Base-by-base conservation (phyloP, 768 basidiomycete genomes). In the Macrolepiota fuliginosa region DNA sequence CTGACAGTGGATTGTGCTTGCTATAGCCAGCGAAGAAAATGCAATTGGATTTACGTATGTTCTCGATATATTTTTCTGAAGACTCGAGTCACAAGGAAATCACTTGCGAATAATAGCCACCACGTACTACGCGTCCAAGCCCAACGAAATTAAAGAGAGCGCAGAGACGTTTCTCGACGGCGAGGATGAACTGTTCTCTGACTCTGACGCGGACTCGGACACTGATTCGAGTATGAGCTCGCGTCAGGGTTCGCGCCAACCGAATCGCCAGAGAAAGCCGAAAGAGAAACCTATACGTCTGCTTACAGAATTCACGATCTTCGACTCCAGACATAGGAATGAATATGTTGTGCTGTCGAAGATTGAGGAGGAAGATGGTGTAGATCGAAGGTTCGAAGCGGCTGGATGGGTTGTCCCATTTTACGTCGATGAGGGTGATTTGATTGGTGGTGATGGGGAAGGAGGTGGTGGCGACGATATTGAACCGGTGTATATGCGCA, bases 251-350 rank as follows among this genome's bases (percentile, higher is more conserved):
- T 46, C 40, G 0, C 60, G 52, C 51, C 51, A 24, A 13, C n/a
- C 49, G 39, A 22, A 19, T 27, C 46, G 22, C 11, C 17, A 22
- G 11, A 17, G 9, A 17, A 61, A 54, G 51, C 40, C 39, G 47
- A 64, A 24, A 9, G 35, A 57, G 13, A 62, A 63, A 60, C 61
- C 63, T 4, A 59, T 66, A 24, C 63, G 90, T 2, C 64, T 81
- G 7, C 75, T 92, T 4, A 76, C 76, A 4, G 79, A 81, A 27
- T 92, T 90, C 64, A 67, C 76, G 1, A 77, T 91, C 50, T 91
- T 88, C 67, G 86, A 91, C 57, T 76, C 83, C 0, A 72, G 68
- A 3, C 76, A 79, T 27, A 65, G 70, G 11, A 77, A 79, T 17
- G 75, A 79, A 46, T 69, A 88, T 65, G 73, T 87, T 0, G 76